phyloP scores from a whole-genome alignment of 768 basidiomycete genomes.

The Ramaria sp. region DNA sequence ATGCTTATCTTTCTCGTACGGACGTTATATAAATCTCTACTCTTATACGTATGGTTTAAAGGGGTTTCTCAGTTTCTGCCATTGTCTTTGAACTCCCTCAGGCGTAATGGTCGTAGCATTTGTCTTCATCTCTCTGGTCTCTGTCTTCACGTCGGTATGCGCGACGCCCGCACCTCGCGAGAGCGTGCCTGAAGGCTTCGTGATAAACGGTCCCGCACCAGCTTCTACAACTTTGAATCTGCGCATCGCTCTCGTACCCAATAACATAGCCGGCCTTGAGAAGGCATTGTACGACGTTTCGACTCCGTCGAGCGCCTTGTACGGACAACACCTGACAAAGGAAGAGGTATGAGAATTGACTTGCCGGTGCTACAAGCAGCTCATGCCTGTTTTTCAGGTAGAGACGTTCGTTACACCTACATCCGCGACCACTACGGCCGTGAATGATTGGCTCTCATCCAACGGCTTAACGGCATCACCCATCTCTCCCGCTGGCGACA shows the following conservation, averaged over 20 bases:
- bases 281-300: conserved; percentile 26
- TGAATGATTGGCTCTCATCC: conserved; percentile 18
- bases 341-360: conserved; percentile 23
- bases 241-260: conserved; percentile 26
- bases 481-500: conserved; percentile 20
- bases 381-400: conserved; percentile 12
- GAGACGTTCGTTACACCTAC: conserved; percentile 17
- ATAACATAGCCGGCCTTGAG: conserved; percentile 26
- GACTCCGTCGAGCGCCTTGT: conserved; percentile 24
- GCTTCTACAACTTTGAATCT: conserved; percentile 23
- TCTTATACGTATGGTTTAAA: neutral
- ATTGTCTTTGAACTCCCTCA: neutral
- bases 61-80: neutral
- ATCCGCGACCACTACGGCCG: conserved; percentile 15
- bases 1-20: too few species aligned
- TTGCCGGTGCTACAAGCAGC: neutral
- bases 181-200: conserved; percentile 20
- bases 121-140: conserved; percentile 1
- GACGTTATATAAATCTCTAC: too few species aligned
- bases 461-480: conserved; percentile 17
- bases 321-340: conserved; percentile 27
- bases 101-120: conserved; percentile 5
- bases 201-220: conserved; percentile 19
- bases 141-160: neutral
- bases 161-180: conserved; percentile 8